These are phyloP conservation scores for Cercis canadensis DNA, from an alignment of 306 rosid genomes.

Conservation along the genomic window DNA sequence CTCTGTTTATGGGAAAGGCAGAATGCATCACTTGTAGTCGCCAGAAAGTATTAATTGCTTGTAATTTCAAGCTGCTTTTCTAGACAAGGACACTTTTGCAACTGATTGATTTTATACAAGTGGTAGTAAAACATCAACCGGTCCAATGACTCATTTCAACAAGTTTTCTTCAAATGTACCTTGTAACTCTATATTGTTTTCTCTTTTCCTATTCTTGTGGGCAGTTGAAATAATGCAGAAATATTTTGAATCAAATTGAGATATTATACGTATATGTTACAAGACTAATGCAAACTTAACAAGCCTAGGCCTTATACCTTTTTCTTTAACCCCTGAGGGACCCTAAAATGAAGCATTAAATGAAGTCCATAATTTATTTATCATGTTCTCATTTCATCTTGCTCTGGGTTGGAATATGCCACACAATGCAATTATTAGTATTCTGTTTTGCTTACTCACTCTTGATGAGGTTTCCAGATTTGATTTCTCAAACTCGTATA, in stretches of 20 bases:
- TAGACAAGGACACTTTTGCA: background rate
- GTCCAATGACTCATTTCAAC: background rate
- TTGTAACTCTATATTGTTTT: background rate
- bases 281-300: no score
- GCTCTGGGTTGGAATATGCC: constrained; percentile 6
- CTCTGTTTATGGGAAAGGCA: constrained; percentile 1
- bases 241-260: background rate
- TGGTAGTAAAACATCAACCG: background rate
- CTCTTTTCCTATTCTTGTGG: constrained; percentile 7
- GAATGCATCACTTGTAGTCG: background rate
- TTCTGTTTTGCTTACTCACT: constrained; percentile 12
- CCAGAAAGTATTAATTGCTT: background rate
- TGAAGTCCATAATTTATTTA: constrained; percentile 10
- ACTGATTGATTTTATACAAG: background rate
- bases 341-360: background rate
- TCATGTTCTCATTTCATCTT: constrained; percentile 6
- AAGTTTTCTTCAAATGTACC: background rate
- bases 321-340: no score
- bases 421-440: constrained; percentile 22
- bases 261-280: no score
- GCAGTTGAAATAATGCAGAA: background rate
- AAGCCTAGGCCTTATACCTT: no score
- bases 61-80: background rate
- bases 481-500: constrained; percentile 78
- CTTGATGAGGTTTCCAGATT: constrained; percentile 60